A percentile compares a stretch with the other conserved stretches of the same genome.
Conservation (phyloP, 192 early-diverging fungal genomes). For the Podila verticillata region DNA sequence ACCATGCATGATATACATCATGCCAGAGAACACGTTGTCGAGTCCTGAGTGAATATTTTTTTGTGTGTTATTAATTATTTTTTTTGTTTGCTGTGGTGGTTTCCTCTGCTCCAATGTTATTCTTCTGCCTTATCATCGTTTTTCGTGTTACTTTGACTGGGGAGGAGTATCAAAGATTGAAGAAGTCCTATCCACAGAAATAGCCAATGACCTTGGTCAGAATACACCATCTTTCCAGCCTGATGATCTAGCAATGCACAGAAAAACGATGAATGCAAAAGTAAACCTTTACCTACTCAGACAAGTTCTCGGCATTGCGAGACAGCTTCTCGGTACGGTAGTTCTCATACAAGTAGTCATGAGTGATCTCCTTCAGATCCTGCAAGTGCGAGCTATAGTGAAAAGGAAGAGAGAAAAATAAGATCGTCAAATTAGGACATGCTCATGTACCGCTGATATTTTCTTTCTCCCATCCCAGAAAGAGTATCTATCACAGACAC, state of each 20-base stretch:
- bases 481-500: not conserved
- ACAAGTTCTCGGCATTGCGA: slow-evolving; percentile 48
- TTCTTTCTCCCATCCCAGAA: too few relatives aligned
- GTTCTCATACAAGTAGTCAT: slow-evolving; percentile 93
- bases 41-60: too few relatives aligned
- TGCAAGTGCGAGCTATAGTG: slow-evolving; percentile 90
- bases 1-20: too few relatives aligned
- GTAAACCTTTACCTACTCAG: slow-evolving; percentile 36
- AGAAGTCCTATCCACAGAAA: not conserved
- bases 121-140: not conserved
- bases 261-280: not conserved
- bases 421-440: slow-evolving; percentile 3
- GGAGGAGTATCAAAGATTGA: not conserved
- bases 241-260: too few relatives aligned
- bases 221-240: too few relatives aligned
- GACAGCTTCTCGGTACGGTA: slow-evolving; percentile 94
- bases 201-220: too few relatives aligned
- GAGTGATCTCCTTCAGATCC: slow-evolving; percentile 97
- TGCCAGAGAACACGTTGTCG: too few relatives aligned
- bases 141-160: not conserved
- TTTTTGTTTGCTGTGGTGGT: not conserved
- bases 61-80: too few relatives aligned
- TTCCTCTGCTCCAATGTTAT: not conserved
- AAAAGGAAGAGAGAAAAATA: not conserved
- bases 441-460: too few relatives aligned